A percentile compares a stretch with the other conserved stretches of the same genome.
Evolutionary conservation across 805 yeast genomes (phyloP).

Genomic region (Teunomyces aglyptinius): DNA sequence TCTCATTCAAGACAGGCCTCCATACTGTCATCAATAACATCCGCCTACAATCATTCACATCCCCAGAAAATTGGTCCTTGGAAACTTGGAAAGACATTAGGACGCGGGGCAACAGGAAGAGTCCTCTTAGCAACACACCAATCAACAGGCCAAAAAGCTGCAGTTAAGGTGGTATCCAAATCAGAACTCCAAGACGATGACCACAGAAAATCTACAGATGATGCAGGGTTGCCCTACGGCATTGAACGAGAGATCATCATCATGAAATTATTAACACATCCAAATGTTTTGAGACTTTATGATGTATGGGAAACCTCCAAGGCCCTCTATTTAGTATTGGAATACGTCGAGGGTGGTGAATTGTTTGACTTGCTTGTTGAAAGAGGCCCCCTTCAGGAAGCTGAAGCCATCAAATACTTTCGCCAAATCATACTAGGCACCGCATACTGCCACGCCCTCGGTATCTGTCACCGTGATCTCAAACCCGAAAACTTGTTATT

Average conservation of each 20-base stretch:
- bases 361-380: slow-evolving; percentile 71
- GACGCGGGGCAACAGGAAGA: slow-evolving; percentile 81
- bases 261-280: slow-evolving; percentile 92
- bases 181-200: slow-evolving; percentile 43
- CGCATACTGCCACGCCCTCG: slow-evolving; percentile 76
- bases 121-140: slow-evolving; percentile 72
- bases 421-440: slow-evolving; percentile 77
- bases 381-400: slow-evolving; percentile 67
- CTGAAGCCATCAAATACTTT: slow-evolving; percentile 74
- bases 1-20: slow-evolving; percentile 61
- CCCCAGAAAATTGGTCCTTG: slow-evolving; percentile 73
- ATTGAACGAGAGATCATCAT: slow-evolving; percentile 96
- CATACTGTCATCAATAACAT: slow-evolving; percentile 53
- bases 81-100: slow-evolving; percentile 75
- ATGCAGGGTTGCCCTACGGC: slow-evolving; percentile 83
- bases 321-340: slow-evolving; percentile 75
- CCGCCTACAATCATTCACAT: slow-evolving; percentile 44
- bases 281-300: slow-evolving; percentile 87
- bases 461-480: slow-evolving; percentile 78
- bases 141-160: slow-evolving; percentile 71
- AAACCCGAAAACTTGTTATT: slow-evolving; percentile 77
- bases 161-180: slow-evolving; percentile 80
- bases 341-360: slow-evolving; percentile 89
- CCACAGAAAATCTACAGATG: slow-evolving; percentile 36
- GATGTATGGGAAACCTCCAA: slow-evolving; percentile 98